These are phyloP conservation scores for Tuber indicum DNA, from an alignment of 495 filamentous ascomycete species.

Conservation along the genomic window DNA sequence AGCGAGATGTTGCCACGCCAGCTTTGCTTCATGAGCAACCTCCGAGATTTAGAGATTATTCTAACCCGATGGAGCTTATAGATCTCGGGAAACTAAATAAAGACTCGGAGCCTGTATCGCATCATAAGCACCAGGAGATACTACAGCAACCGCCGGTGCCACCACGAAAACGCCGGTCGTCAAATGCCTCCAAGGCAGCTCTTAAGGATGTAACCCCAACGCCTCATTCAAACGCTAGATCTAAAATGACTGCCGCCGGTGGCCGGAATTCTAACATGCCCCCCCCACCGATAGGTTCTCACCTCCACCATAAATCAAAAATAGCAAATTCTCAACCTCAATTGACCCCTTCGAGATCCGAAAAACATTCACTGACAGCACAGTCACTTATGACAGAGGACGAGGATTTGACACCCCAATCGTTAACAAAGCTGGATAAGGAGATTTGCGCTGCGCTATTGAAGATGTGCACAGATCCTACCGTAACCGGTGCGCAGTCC, in stretches of 20 bases:
- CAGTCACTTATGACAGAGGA: conserved; percentile 1
- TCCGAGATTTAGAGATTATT: conserved; percentile 30
- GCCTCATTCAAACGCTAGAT: conserved; percentile 34
- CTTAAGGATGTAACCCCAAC: conserved; percentile 29
- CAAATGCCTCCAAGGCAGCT: conserved; percentile 20
- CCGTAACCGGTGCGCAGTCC: conserved; percentile 33
- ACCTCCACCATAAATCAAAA: conserved; percentile 21
- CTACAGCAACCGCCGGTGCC: conserved; percentile 27
- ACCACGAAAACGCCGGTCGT: conserved; percentile 20
- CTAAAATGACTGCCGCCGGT: conserved; percentile 24
- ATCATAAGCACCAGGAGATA: conserved; percentile 39
- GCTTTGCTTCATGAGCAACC: conserved; percentile 39
- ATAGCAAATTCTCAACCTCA: conserved; percentile 19
- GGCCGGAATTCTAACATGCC: conserved; percentile 12
- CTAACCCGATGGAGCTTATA: conserved; percentile 37
- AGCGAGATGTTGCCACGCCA: conserved; percentile 23
- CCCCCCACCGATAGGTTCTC: conserved; percentile 17
- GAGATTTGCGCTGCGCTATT: conserved; percentile 30
- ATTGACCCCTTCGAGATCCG: conserved; percentile 26
- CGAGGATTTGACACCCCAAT: conserved; percentile 35
- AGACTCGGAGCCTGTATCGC: conserved; percentile 38
- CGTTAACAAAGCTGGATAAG: conserved; percentile 42
- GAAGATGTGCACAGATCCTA: conserved; percentile 16
- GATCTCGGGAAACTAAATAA: conserved; percentile 35
- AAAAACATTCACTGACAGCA: conserved; percentile 19